phyloP scores from a whole-genome alignment of 495 filamentous ascomycete species.

The Cercophora samala region DNA sequence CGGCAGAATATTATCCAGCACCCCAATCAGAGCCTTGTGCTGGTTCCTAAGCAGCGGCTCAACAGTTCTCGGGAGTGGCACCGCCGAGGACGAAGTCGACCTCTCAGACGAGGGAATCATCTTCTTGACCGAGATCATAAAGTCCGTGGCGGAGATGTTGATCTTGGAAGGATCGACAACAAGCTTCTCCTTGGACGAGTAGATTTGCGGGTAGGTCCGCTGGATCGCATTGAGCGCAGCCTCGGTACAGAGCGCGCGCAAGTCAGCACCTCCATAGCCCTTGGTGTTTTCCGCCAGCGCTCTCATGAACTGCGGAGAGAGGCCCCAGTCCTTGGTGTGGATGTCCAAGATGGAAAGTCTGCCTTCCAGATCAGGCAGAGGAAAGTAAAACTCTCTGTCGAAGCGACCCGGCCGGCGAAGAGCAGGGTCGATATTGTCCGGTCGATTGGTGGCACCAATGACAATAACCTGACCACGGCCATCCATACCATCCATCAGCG shows the following conservation, averaged over 20 bases:
- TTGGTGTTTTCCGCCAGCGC: constrained; percentile 83
- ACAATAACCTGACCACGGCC: constrained; percentile 96
- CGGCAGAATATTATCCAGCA: constrained; percentile 76
- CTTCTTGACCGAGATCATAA: constrained; percentile 94
- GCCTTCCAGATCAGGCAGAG: constrained; percentile 74
- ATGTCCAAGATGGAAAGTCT: constrained; percentile 87
- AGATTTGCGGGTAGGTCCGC: constrained; percentile 92
- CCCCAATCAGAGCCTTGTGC: constrained; percentile 59
- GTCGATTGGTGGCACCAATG: constrained; percentile 95
- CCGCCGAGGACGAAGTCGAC: constrained; percentile 75
- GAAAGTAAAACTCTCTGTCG: constrained; percentile 97
- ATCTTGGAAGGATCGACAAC: constrained; percentile 81
- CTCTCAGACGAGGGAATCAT: constrained; percentile 92
- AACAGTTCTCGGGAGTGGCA: constrained; percentile 69
- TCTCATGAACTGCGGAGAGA: constrained; percentile 73
- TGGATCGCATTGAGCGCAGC: constrained; percentile 98
- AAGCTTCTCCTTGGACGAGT: constrained; percentile 85
- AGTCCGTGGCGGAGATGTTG: constrained; percentile 82
- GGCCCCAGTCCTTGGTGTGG: constrained; percentile 89
- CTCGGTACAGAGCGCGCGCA: constrained; percentile 92
- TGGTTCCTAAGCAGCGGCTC: constrained; percentile 77
- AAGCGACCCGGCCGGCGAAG: constrained; percentile 91
- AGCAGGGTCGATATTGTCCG: constrained; percentile 94
- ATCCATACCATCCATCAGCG: constrained; percentile 99
- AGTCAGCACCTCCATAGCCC: constrained; percentile 92